These are phyloP conservation scores for Cyberlindnera petersonii DNA, from an alignment of 805 yeast genomes.

Conservation along the genomic window DNA sequence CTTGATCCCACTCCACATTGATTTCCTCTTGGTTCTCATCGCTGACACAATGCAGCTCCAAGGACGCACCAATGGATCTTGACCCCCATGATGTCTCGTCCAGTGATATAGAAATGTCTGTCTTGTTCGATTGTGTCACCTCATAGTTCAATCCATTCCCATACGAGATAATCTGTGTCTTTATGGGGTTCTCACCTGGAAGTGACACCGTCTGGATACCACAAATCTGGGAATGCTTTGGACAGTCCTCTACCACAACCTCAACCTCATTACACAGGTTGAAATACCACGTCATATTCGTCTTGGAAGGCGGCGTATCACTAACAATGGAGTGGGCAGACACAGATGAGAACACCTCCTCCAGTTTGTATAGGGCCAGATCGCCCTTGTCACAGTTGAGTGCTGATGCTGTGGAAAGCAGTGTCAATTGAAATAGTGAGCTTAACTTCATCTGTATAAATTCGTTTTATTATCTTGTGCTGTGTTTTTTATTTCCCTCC, in stretches of 20 bases:
- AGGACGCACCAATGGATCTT: constrained; percentile 40
- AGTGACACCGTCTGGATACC: constrained; percentile 58
- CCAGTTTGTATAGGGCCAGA: constrained; percentile 19
- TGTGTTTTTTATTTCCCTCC: neutral
- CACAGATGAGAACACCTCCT: constrained; percentile 41
- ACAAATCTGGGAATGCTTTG: constrained; percentile 71
- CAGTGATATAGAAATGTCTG: constrained; percentile 37
- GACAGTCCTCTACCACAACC: constrained; percentile 47
- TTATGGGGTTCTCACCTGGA: constrained; percentile 44
- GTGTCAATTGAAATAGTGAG: neutral
- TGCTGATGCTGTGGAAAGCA: constrained; percentile 4
- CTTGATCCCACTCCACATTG: constrained; percentile 23
- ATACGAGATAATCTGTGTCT: constrained; percentile 62
- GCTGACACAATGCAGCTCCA: constrained; percentile 46
- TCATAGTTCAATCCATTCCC: constrained; percentile 39
- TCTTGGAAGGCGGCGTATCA: constrained; percentile 77
- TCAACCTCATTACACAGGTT: constrained; percentile 57
- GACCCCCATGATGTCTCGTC: constrained; percentile 72
- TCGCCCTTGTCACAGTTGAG: constrained; percentile 22
- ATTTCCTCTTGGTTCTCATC: constrained; percentile 31
- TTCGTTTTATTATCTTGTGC: neutral
- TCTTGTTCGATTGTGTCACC: constrained; percentile 26
- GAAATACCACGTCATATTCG: constrained; percentile 61
- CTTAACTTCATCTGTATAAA: constrained; percentile 1
- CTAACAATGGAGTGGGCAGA: constrained; percentile 37